These are phyloP conservation scores for Cryptococcus floricola DNA, from an alignment of 1,284 basidiomycete genomes.

Conservation along the genomic window DNA sequence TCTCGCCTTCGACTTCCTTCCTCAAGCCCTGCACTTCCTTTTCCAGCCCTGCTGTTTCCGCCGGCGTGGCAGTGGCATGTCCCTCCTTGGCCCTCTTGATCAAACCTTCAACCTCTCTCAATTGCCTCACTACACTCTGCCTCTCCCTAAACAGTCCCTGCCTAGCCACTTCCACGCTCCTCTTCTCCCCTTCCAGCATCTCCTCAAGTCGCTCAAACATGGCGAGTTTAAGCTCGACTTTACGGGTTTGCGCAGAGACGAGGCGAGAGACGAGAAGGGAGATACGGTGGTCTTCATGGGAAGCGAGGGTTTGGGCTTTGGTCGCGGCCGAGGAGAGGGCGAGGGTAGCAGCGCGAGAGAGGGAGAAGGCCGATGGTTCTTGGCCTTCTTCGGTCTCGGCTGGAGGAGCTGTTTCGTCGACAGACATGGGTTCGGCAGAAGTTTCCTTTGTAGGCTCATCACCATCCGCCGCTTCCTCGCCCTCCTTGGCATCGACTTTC, in stretches of 20 bases:
- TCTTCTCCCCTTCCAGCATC: constrained; percentile 73
- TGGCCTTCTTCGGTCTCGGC: constrained; percentile 28
- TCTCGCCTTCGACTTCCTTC: background rate
- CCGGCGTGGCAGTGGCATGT: background rate
- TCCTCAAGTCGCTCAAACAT: constrained; percentile 90
- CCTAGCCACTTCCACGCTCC: constrained; percentile 45
- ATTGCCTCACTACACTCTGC: constrained; percentile 33
- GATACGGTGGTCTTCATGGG: constrained; percentile 80
- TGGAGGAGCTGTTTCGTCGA: constrained; percentile 13
- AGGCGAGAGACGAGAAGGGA: constrained; percentile 75
- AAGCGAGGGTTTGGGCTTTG: constrained; percentile 75
- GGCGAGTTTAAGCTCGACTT: constrained; percentile 87
- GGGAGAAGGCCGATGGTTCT: constrained; percentile 65
- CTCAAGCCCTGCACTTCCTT: constrained; percentile 7
- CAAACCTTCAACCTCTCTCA: constrained; percentile 40
- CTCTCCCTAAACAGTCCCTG: constrained; percentile 47
- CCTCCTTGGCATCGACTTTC: constrained; percentile 27
- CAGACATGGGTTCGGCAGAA: constrained; percentile 15
- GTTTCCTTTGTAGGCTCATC: constrained; percentile 12
- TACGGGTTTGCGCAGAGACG: constrained; percentile 85
- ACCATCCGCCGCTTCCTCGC: constrained; percentile 32
- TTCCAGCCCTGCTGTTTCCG: constrained; percentile 10
- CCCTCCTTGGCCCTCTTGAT: constrained; percentile 31
- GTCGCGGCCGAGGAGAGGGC: constrained; percentile 86
- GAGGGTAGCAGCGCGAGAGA: constrained; percentile 72